A percentile compares a stretch with the other conserved stretches of the same genome.
phyloP scores from a whole-genome alignment of 768 basidiomycete genomes.

The Pisolithus microcarpus region DNA sequence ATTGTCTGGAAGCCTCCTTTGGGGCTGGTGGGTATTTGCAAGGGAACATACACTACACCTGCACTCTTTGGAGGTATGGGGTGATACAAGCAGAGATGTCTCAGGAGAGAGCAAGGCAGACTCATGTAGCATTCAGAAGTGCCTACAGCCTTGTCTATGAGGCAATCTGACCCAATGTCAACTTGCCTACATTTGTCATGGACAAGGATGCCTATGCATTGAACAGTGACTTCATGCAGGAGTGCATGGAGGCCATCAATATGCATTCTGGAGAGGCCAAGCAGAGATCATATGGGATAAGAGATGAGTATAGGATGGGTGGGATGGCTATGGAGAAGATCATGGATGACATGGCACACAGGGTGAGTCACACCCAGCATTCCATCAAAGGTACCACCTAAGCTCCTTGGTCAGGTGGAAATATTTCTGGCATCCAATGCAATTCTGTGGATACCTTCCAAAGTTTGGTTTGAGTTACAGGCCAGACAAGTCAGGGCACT shows the following conservation, averaged over 20 bases:
- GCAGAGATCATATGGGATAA: too few species aligned
- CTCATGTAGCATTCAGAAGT: slow-evolving; percentile 9
- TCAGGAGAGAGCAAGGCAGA: background rate
- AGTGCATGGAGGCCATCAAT: background rate
- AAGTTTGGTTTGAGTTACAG: too few species aligned
- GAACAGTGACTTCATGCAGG: background rate
- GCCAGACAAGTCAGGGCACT: too few species aligned
- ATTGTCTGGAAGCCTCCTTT: slow-evolving; percentile 6
- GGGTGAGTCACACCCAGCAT: background rate
- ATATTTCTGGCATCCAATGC: too few species aligned
- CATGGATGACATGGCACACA: too few species aligned
- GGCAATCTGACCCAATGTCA: slow-evolving; percentile 1
- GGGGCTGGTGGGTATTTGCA: slow-evolving; percentile 1
- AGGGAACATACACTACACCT: slow-evolving; percentile 4
- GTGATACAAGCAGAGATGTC: slow-evolving; percentile 13
- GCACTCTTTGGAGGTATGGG: slow-evolving; percentile 6
- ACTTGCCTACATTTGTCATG: slow-evolving; percentile 1
- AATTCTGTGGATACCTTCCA: too few species aligned
- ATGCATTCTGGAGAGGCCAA: too few species aligned
- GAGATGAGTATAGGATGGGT: too few species aligned
- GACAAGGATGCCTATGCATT: slow-evolving; percentile 1
- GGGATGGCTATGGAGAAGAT: too few species aligned
- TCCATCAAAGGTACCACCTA: too few species aligned
- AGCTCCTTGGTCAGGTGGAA: too few species aligned
- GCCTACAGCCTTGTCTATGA: slow-evolving; percentile 7